Conservation (phyloP, 306 rosid genomes). For the Begonia loranthoides region DNA sequence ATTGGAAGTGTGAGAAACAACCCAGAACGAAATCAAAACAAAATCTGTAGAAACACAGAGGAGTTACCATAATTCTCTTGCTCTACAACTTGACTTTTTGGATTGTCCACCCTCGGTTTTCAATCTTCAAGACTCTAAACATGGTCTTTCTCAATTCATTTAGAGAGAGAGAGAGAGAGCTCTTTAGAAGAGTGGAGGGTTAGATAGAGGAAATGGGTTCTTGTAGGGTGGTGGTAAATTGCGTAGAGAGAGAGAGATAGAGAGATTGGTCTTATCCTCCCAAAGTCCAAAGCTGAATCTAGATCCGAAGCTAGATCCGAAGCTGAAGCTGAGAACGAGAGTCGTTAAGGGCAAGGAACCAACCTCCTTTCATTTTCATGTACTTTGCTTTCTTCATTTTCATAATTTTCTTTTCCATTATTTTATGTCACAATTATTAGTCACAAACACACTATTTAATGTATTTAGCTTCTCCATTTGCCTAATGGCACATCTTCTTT, state of each 20-base stretch:
- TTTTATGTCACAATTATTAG: no score
- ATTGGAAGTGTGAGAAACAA: constrained; percentile 3
- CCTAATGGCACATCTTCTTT: no score
- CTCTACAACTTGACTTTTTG: constrained; percentile 91
- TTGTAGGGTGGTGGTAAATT: constrained; percentile 63
- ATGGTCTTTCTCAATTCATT: not conserved
- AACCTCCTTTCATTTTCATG: no score
- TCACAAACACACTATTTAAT: no score
- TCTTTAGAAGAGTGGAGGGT: constrained; percentile 25
- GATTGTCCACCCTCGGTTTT: constrained; percentile 60
- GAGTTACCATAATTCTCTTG: constrained; percentile 78
- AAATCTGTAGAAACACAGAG: not conserved
- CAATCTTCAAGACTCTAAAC: constrained; percentile 48
- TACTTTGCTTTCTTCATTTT: no score
- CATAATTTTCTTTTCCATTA: no score
- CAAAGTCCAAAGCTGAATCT: constrained; percentile 42
- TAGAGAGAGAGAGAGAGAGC: constrained; percentile 9
- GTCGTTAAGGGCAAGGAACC: no score
- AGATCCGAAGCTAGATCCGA: not conserved
- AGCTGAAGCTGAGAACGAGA: constrained; percentile 18
- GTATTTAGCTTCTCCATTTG: no score
- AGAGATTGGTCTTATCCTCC: constrained; percentile 78
- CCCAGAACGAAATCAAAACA: not conserved
- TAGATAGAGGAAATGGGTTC: constrained; percentile 59
- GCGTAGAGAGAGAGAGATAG: constrained; percentile 13